Percentiles rank a stretch among this genome's conserved stretches.
phyloP scores from a whole-genome alignment of 257 asterid genomes.

The Nicotiana attenuata region DNA sequence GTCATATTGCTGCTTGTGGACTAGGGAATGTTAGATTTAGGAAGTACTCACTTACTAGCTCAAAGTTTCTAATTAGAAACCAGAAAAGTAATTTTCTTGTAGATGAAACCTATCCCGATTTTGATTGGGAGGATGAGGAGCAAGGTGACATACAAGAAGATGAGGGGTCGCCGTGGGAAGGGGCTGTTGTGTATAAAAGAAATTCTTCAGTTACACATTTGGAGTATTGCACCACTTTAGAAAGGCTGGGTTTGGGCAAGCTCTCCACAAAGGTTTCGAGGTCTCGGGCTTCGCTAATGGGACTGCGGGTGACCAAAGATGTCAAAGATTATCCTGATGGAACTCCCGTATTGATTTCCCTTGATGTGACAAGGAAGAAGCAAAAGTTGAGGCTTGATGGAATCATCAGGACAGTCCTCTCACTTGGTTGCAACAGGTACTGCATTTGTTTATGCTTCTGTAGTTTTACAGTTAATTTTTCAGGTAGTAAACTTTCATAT shows the following conservation, averaged over 20 bases:
- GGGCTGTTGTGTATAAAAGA: conserved; percentile 59
- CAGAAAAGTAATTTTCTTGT: neutral
- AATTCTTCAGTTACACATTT: conserved; percentile 55
- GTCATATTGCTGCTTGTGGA: neutral
- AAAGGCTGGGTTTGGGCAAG: conserved; percentile 69
- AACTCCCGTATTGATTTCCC: conserved; percentile 78
- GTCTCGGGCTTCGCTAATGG: conserved; percentile 73
- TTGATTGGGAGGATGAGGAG: conserved; percentile 23
- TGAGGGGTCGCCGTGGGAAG: conserved; percentile 71
- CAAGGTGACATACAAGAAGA: conserved; percentile 25
- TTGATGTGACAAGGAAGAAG: conserved; percentile 66
- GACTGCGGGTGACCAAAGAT: conserved; percentile 58
- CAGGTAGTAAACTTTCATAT: neutral
- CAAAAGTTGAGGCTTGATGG: conserved; percentile 77
- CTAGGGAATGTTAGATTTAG: neutral
- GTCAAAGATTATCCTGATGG: conserved; percentile 60
- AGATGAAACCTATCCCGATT: conserved; percentile 14
- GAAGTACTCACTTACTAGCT: neutral
- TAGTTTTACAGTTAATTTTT: neutral
- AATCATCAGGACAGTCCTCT: conserved; percentile 58
- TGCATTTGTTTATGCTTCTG: neutral
- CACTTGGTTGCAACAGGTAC: conserved; percentile 78
- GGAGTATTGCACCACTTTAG: conserved; percentile 85
- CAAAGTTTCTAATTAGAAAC: conserved; percentile 12
- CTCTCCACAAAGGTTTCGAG: conserved; percentile 60